Evolutionary conservation across 441 rosid genomes (phyloP).

Genomic region (Aquilaria agallochum): DNA sequence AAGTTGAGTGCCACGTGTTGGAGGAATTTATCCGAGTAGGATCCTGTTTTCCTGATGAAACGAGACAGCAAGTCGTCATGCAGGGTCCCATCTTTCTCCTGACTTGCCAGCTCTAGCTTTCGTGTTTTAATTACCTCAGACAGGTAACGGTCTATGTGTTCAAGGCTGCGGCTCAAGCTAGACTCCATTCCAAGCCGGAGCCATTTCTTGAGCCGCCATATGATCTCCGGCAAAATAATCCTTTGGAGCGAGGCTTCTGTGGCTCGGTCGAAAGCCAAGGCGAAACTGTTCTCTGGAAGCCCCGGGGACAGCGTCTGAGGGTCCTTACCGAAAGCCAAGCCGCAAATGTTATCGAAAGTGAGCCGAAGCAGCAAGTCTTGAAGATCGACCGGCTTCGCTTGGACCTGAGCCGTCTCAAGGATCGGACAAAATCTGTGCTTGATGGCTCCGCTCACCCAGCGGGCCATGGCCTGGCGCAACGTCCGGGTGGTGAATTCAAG

Average conservation of each 20-base stretch:
- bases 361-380: conserved; percentile 78
- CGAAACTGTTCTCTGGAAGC: conserved; percentile 63
- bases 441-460: conserved; percentile 83
- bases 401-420: conserved; percentile 46
- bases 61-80: conserved; percentile 74
- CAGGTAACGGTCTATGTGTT: conserved; percentile 44
- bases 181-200: conserved; percentile 74
- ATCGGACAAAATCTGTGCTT: conserved; percentile 60
- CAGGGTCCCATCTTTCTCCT: conserved; percentile 24
- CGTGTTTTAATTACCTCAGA: conserved; percentile 63
- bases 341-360: conserved; percentile 89
- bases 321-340: conserved; percentile 81
- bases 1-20: conserved; percentile 75
- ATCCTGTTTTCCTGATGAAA: conserved; percentile 76
- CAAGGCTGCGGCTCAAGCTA: conserved; percentile 50
- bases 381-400: conserved; percentile 52
- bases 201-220: conserved; percentile 70
- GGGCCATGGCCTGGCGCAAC: conserved; percentile 88
- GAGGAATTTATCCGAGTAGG: conserved; percentile 65
- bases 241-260: conserved; percentile 80
- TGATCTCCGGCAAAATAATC: conserved; percentile 59
- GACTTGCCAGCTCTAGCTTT: conserved; percentile 49
- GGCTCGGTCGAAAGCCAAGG: conserved; percentile 76
- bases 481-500: conserved; percentile 85
- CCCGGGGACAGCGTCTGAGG: conserved; percentile 56